Evolutionary conservation across 192 early-diverging fungal species (phyloP).

Genomic region (Umbelopsis sp.): DNA sequence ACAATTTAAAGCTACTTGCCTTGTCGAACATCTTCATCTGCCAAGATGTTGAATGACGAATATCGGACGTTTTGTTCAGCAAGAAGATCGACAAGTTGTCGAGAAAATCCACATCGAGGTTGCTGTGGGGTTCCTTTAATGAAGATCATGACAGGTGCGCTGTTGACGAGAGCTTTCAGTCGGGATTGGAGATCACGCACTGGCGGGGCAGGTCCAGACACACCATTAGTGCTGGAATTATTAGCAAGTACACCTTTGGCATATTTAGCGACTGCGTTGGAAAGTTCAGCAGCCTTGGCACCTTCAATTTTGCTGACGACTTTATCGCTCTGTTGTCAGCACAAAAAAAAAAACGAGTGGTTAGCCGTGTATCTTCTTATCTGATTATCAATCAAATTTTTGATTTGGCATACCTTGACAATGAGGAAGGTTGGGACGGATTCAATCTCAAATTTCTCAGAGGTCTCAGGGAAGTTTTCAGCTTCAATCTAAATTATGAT

Average conservation of each 20-base stretch:
- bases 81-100: constrained; percentile 79
- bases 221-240: constrained; percentile 37
- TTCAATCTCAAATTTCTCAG: constrained; percentile 86
- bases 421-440: constrained; percentile 92
- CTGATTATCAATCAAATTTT: constrained; percentile 25
- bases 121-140: constrained; percentile 86
- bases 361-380: neutral
- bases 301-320: constrained; percentile 83
- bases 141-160: constrained; percentile 87
- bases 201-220: constrained; percentile 31
- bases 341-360: neutral
- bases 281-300: constrained; percentile 83
- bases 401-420: constrained; percentile 56
- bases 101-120: constrained; percentile 93
- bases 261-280: constrained; percentile 70
- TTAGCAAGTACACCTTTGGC: constrained; percentile 44
- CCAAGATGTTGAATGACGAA: constrained; percentile 85
- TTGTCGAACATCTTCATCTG: constrained; percentile 87
- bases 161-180: constrained; percentile 68
- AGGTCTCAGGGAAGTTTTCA: constrained; percentile 86
- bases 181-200: constrained; percentile 66
- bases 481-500: constrained; percentile 69
- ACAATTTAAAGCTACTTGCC: constrained; percentile 65
- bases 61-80: constrained; percentile 76
- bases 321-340: constrained; percentile 56